Conservation (phyloP, 2,329 filamentous ascomycete species). For the Dothistroma septosporum region DNA sequence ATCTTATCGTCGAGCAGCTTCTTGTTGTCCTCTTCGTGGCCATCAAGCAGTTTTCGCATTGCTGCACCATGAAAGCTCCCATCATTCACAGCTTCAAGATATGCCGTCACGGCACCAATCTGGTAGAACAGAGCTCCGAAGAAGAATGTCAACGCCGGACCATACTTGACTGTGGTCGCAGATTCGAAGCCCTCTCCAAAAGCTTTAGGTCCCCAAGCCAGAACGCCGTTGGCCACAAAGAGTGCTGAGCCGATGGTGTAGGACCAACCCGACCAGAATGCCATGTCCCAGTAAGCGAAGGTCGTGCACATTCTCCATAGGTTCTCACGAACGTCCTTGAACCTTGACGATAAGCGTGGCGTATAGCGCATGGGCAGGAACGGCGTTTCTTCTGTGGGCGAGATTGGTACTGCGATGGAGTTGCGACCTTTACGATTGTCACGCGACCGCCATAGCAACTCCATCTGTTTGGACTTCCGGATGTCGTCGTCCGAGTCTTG, state of each 20-base stretch:
- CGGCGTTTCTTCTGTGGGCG: neutral
- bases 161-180: constrained; percentile 11
- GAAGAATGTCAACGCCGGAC: constrained; percentile 21
- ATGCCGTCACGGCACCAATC: constrained; percentile 23
- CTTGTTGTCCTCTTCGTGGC: constrained; percentile 23
- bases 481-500: neutral
- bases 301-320: constrained; percentile 22
- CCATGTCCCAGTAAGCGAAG: constrained; percentile 29
- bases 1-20: constrained; percentile 24
- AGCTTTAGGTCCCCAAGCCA: constrained; percentile 17
- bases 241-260: constrained; percentile 26
- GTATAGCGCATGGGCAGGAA: constrained; percentile 18
- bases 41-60: constrained; percentile 24
- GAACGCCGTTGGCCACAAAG: constrained; percentile 23
- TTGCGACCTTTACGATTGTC: constrained; percentile 21
- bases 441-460: constrained; percentile 17
- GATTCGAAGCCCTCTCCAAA: constrained; percentile 6
- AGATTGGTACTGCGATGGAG: constrained; percentile 14
- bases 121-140: constrained; percentile 26
- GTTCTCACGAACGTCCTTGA: constrained; percentile 6
- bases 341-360: neutral
- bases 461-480: constrained; percentile 3
- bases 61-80: constrained; percentile 25
- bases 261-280: constrained; percentile 24
- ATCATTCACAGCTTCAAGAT: constrained; percentile 29